Evolutionary conservation across 2,329 filamentous ascomycete genomes (phyloP).

Genomic region (Trichoderma afroharzianum): DNA sequence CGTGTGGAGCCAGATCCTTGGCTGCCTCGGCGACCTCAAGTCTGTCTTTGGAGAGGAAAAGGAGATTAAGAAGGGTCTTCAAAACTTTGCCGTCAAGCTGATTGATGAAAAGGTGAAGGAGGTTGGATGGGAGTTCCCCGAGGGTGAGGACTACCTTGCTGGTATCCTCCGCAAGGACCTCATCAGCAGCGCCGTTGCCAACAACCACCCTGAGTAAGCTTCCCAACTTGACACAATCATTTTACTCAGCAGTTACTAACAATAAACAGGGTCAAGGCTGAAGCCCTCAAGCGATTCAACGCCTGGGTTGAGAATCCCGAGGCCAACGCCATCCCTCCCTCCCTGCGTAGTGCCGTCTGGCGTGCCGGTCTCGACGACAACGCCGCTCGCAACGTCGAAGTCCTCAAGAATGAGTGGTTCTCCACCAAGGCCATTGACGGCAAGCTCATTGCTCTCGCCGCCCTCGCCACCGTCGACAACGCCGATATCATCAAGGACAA

Average conservation of each 20-base stretch:
- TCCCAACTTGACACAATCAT: neutral
- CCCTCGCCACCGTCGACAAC: slow-evolving; percentile 72
- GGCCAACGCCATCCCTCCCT: slow-evolving; percentile 69
- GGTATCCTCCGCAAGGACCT: slow-evolving; percentile 80
- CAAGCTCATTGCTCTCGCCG: slow-evolving; percentile 77
- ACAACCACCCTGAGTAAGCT: slow-evolving; percentile 69
- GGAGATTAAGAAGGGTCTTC: slow-evolving; percentile 66
- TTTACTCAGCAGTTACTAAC: neutral
- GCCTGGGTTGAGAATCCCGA: slow-evolving; percentile 71
- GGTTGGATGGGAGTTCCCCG: slow-evolving; percentile 80
- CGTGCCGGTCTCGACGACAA: slow-evolving; percentile 69
- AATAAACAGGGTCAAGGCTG: slow-evolving; percentile 56
- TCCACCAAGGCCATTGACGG: slow-evolving; percentile 83
- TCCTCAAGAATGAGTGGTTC: slow-evolving; percentile 81
- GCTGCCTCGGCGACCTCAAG: slow-evolving; percentile 71
- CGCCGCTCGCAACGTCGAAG: slow-evolving; percentile 64
- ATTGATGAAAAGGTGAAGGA: slow-evolving; percentile 70
- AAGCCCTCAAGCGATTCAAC: slow-evolving; percentile 76
- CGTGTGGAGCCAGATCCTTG: slow-evolving; percentile 83
- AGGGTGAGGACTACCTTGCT: slow-evolving; percentile 75
- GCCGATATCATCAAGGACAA: slow-evolving; percentile 60
- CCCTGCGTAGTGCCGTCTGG: slow-evolving; percentile 77
- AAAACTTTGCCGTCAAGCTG: slow-evolving; percentile 75
- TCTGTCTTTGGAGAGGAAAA: slow-evolving; percentile 81
- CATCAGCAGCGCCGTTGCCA: slow-evolving; percentile 69